phyloP scores from a whole-genome alignment of 129 eudicot genomes.

The Helichrysum umbraculigerum region DNA sequence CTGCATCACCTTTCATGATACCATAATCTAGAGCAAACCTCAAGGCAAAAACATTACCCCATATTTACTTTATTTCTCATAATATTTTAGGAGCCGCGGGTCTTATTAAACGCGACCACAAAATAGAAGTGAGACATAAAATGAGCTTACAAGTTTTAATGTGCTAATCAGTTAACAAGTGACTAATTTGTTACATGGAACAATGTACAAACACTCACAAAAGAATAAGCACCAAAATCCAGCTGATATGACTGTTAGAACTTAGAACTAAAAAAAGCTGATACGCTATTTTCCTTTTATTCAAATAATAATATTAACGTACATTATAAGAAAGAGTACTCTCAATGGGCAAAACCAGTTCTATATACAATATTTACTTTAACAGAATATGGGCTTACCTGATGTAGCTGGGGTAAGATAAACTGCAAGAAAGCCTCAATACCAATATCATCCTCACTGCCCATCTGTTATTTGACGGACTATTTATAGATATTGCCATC shows the following conservation, averaged over 20 bases:
- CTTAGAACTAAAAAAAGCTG: neutral
- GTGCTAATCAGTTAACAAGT: neutral
- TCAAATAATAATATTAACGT: constrained; percentile 20
- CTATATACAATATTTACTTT: constrained; percentile 15
- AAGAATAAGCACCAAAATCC: constrained; percentile 1
- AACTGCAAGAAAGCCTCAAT: constrained; percentile 21
- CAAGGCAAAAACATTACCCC: constrained; percentile 1
- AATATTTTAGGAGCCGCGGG: neutral
- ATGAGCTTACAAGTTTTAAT: neutral
- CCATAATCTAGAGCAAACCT: neutral
- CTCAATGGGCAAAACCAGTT: constrained; percentile 9
- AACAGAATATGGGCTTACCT: constrained; percentile 11
- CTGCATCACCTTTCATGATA: too few species aligned
- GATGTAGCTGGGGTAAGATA: constrained; percentile 15
- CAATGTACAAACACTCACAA: neutral
- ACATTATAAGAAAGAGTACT: constrained; percentile 3
- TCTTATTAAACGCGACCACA: neutral
- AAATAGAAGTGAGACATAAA: neutral
- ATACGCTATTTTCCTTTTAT: constrained; percentile 16
- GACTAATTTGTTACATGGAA: neutral
- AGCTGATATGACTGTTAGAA: neutral
- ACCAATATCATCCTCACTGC: neutral
- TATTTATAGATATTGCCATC: neutral
- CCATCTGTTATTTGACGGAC: neutral
- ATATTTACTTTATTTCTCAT: neutral